Percentiles rank a stretch among this genome's conserved stretches.
Evolutionary conservation across 1,139 yeast species (phyloP).

Genomic region (Scheffersomyces cryptocercus): DNA sequence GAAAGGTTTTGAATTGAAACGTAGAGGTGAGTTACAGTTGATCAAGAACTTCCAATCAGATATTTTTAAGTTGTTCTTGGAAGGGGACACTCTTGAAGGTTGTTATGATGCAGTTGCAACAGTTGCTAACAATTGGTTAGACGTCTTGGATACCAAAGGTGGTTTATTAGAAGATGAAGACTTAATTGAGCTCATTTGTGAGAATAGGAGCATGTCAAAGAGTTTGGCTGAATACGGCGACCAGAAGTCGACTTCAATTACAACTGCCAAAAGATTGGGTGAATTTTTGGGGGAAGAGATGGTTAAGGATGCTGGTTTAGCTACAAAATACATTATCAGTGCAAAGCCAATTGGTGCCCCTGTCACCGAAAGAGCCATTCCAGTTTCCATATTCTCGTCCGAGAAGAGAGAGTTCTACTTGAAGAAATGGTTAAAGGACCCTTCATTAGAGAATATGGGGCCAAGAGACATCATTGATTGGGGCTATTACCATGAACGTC

Average conservation of each 20-base stretch:
- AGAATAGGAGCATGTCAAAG: conserved; percentile 93
- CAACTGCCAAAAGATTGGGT: conserved; percentile 90
- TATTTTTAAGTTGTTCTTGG: conserved; percentile 85
- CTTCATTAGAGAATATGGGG: conserved; percentile 77
- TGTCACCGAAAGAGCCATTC: conserved; percentile 94
- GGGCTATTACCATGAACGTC: conserved; percentile 87
- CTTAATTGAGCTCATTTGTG: conserved; percentile 91
- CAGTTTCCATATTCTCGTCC: conserved; percentile 93
- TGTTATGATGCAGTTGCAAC: conserved; percentile 90
- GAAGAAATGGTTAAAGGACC: conserved; percentile 85
- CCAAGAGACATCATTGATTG: conserved; percentile 91
- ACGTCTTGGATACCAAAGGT: conserved; percentile 87
- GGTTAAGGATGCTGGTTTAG: conserved; percentile 96
- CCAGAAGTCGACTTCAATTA: conserved; percentile 93
- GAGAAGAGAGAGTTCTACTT: conserved; percentile 65
- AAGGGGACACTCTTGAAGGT: conserved; percentile 72
- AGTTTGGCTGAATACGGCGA: conserved; percentile 84
- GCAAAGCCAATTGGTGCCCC: conserved; percentile 84
- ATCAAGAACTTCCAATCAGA: conserved; percentile 96
- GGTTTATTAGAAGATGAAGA: conserved; percentile 90
- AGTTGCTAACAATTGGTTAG: conserved; percentile 95
- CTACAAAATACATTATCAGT: conserved; percentile 92
- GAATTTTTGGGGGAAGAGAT: conserved; percentile 96
- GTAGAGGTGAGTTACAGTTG: conserved; percentile 94
- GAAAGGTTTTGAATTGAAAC: conserved; percentile 93